Conservation (phyloP, 176 grass and related monocot species). For the Oryza rufipogon region DNA sequence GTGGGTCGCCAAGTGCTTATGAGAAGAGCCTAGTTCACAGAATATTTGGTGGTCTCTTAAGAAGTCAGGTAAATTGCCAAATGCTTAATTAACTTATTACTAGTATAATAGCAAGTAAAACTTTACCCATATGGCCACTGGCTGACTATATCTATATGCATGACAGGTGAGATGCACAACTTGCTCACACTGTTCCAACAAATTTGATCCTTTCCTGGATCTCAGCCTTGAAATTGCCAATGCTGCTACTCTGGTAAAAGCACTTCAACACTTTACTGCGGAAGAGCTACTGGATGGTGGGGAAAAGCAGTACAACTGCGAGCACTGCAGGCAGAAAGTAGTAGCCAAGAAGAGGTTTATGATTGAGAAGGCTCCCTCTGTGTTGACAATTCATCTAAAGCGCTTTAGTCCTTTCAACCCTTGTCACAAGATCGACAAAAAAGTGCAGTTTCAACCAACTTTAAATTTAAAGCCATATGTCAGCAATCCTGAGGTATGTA, state of each 20-base stretch:
- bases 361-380: slow-evolving; percentile 76
- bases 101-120: neutral
- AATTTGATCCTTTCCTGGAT: slow-evolving; percentile 81
- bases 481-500: slow-evolving; percentile 65
- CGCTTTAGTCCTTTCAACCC: slow-evolving; percentile 73
- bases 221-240: slow-evolving; percentile 84
- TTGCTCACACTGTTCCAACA: slow-evolving; percentile 75
- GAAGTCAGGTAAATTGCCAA: slow-evolving; percentile 65
- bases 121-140: neutral
- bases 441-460: slow-evolving; percentile 59
- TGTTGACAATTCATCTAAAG: slow-evolving; percentile 84
- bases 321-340: slow-evolving; percentile 79
- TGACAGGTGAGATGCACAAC: slow-evolving; percentile 75
- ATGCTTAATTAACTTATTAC: slow-evolving; percentile 5
- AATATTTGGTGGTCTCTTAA: slow-evolving; percentile 83
- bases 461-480: slow-evolving; percentile 81
- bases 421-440: slow-evolving; percentile 74
- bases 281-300: slow-evolving; percentile 76
- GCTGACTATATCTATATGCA: slow-evolving; percentile 10
- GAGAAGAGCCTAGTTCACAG: slow-evolving; percentile 83
- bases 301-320: slow-evolving; percentile 71
- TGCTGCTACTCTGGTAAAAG: slow-evolving; percentile 61
- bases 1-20: slow-evolving; percentile 71
- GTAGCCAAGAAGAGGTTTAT: slow-evolving; percentile 78
- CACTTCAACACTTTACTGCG: slow-evolving; percentile 69